Percentiles rank a stretch among this genome's conserved stretches.
These are phyloP conservation scores for Crinitomyces ghanaensis DNA, from an alignment of 805 yeast species.

Conservation along the genomic window DNA sequence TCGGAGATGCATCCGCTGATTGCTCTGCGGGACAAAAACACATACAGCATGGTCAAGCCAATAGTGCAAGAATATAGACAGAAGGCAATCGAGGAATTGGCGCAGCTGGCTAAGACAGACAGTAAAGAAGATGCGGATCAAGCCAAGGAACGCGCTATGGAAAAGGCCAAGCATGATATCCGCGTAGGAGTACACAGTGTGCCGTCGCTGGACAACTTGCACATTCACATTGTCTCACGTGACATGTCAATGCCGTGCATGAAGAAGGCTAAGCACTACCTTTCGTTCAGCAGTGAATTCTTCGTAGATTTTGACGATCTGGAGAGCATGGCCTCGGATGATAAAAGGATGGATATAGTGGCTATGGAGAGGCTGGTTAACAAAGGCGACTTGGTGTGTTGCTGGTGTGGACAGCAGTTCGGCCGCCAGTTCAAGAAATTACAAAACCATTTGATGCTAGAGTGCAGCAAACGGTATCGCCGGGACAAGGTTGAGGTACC, in stretches of 20 bases:
- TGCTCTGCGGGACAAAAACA: constrained; percentile 32
- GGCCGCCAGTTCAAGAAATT: constrained; percentile 32
- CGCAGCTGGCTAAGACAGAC: constrained; percentile 7
- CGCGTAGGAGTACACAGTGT: constrained; percentile 55
- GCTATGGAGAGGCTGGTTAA: constrained; percentile 30
- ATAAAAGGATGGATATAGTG: constrained; percentile 24
- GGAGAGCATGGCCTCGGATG: constrained; percentile 24
- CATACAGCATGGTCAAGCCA: constrained; percentile 21
- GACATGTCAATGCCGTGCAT: constrained; percentile 46
- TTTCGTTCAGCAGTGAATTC: constrained; percentile 56
- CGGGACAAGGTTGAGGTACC: too few species aligned
- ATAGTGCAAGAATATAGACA: constrained; percentile 32
- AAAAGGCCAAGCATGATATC: constrained; percentile 20
- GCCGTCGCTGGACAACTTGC: constrained; percentile 61
- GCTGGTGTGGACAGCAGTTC: constrained; percentile 32
- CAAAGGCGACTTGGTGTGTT: constrained; percentile 31
- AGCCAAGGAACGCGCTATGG: background rate
- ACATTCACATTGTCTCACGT: constrained; percentile 58
- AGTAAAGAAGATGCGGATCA: background rate
- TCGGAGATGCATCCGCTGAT: constrained; percentile 40
- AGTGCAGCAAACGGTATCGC: constrained; percentile 13
- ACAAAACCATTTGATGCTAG: constrained; percentile 32
- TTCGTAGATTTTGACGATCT: constrained; percentile 46
- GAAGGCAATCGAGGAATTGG: constrained; percentile 19
- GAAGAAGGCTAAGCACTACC: constrained; percentile 56